phyloP scores from a whole-genome alignment of 1,284 basidiomycete genomes.

The Boletellus dicymbophilus region DNA sequence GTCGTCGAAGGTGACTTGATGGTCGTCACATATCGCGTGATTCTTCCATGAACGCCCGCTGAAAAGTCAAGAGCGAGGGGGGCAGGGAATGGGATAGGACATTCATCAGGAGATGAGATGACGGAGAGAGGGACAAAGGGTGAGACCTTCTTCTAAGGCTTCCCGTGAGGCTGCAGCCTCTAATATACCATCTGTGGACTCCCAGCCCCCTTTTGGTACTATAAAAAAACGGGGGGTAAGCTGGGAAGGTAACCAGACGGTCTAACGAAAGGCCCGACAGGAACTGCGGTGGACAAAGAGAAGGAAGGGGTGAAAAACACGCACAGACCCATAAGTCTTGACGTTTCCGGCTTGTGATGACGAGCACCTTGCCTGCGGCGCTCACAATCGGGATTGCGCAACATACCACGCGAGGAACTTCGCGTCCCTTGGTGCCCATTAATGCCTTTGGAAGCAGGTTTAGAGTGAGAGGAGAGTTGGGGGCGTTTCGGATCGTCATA shows the following conservation, averaged over 20 bases:
- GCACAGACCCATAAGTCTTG: constrained; percentile 82
- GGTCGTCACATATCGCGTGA: constrained; percentile 76
- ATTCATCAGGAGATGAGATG: constrained; percentile 64
- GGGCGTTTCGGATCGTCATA: neutral
- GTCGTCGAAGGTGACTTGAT: constrained; percentile 74
- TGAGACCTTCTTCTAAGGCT: constrained; percentile 91
- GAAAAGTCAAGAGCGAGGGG: constrained; percentile 36
- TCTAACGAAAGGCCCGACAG: constrained; percentile 4
- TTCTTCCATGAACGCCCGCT: constrained; percentile 81
- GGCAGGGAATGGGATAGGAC: constrained; percentile 46
- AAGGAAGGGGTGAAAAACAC: constrained; percentile 38
- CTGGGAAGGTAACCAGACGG: constrained; percentile 4
- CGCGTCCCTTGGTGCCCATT: constrained; percentile 79
- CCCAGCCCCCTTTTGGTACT: constrained; percentile 90
- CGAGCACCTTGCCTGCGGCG: constrained; percentile 70
- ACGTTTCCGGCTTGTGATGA: constrained; percentile 80
- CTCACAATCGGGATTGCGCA: constrained; percentile 81
- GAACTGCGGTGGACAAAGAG: constrained; percentile 2
- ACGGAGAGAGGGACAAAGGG: constrained; percentile 77
- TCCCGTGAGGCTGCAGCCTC: constrained; percentile 85
- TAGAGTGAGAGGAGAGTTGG: neutral
- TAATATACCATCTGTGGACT: constrained; percentile 72
- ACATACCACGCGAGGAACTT: constrained; percentile 79
- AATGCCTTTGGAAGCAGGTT: constrained; percentile 12
- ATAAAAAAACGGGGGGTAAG: constrained; percentile 16